Evolutionary conservation across 1,284 basidiomycete species (phyloP).

Genomic region (Tylopilus sp.): DNA sequence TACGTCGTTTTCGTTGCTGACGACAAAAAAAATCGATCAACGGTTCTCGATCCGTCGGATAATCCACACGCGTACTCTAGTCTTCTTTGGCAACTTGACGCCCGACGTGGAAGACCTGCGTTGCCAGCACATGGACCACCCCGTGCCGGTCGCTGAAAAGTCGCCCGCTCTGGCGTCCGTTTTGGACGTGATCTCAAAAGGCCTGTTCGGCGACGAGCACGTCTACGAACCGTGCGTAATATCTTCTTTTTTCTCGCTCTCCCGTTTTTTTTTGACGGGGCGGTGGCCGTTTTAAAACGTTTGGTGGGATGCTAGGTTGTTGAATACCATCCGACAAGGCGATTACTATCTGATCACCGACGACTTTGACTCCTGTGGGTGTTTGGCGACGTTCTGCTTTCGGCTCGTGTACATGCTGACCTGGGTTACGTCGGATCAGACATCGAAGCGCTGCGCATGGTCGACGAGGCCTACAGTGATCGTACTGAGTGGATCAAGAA

Average conservation of each 20-base stretch:
- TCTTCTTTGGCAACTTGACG: slow-evolving; percentile 82
- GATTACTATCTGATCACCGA: slow-evolving; percentile 84
- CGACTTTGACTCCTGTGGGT: slow-evolving; percentile 85
- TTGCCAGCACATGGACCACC: slow-evolving; percentile 80
- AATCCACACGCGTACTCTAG: slow-evolving; percentile 32
- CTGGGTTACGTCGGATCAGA: slow-evolving; percentile 40
- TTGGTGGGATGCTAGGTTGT: slow-evolving; percentile 38
- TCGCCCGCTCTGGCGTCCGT: slow-evolving; percentile 75
- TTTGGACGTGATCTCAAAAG: slow-evolving; percentile 66
- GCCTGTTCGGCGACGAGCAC: slow-evolving; percentile 71
- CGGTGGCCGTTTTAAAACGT: not conserved
- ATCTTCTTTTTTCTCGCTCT: too few species aligned
- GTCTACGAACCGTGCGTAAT: slow-evolving; percentile 71
- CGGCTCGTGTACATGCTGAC: not conserved
- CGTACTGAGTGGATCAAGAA: slow-evolving; percentile 87
- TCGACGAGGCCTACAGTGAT: slow-evolving; percentile 82
- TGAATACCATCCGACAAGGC: slow-evolving; percentile 73
- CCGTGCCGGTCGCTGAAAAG: slow-evolving; percentile 74
- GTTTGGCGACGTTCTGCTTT: not conserved
- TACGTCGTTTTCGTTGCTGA: too few species aligned
- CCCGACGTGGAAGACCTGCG: slow-evolving; percentile 80
- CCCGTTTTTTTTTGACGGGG: not conserved
- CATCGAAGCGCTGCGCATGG: slow-evolving; percentile 76
- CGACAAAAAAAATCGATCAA: too few species aligned
- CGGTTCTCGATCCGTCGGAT: not conserved